Evolutionary conservation across 805 yeast species (phyloP).

Genomic region (Saccharomyces mikatae): DNA sequence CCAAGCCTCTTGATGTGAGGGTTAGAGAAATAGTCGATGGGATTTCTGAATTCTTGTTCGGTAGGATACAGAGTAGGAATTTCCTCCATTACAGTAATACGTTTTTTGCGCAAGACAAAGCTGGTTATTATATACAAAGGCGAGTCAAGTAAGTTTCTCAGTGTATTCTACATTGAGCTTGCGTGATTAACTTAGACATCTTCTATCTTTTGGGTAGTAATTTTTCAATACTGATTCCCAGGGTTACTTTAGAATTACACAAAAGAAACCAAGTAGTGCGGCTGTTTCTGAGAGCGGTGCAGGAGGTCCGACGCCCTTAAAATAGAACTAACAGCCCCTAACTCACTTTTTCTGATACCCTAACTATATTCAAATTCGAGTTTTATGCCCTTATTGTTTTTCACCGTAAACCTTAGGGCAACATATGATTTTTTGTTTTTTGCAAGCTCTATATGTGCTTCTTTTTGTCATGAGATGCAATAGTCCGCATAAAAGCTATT

Average conservation of each 20-base stretch:
- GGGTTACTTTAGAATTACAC: not conserved
- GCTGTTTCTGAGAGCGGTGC: not conserved
- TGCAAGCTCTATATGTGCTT: too few relatives aligned
- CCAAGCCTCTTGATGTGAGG: slow-evolving; percentile 41
- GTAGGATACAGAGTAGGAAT: slow-evolving; percentile 54
- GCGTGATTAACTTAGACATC: not conserved
- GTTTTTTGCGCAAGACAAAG: not conserved
- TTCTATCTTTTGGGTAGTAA: not conserved
- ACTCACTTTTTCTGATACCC: not conserved
- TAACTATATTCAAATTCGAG: not conserved
- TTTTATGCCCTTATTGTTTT: too few relatives aligned
- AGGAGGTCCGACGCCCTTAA: not conserved
- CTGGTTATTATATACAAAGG: not conserved
- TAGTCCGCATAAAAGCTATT: too few relatives aligned
- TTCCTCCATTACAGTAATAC: slow-evolving; percentile 11
- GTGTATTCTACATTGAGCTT: not conserved
- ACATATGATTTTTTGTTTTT: too few relatives aligned
- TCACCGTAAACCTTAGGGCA: not conserved
- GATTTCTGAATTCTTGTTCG: slow-evolving; percentile 50
- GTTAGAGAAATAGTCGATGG: slow-evolving; percentile 55
- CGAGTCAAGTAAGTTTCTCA: not conserved
- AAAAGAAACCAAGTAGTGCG: not conserved
- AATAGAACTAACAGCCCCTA: not conserved
- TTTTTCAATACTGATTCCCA: not conserved
- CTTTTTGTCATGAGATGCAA: too few relatives aligned